A percentile compares a stretch with the other conserved stretches of the same genome.
Evolutionary conservation across 1,284 basidiomycete species (phyloP).

Genomic region (Ceratorhiza oryzae-sativae): DNA sequence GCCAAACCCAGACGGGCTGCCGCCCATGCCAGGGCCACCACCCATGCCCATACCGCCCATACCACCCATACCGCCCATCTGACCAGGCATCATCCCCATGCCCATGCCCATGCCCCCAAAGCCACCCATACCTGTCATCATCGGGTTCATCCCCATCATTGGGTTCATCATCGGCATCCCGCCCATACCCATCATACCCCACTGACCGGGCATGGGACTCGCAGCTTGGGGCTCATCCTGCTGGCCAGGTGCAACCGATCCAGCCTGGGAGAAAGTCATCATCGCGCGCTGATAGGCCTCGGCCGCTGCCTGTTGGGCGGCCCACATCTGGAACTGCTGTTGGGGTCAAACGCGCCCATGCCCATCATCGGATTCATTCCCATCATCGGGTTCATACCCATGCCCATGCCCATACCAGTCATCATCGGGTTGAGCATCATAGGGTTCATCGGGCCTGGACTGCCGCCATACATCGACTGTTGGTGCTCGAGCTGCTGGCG

Average conservation of each 20-base stretch:
- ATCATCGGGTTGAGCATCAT: conserved; percentile 49
- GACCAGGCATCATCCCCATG: conserved; percentile 38
- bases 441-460: conserved; percentile 42
- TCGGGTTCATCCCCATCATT: conserved; percentile 42
- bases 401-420: conserved; percentile 43
- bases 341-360: conserved; percentile 64
- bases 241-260: conserved; percentile 60
- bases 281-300: conserved; percentile 84
- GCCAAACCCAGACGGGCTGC: conserved; percentile 26
- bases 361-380: conserved; percentile 49
- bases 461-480: conserved; percentile 73
- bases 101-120: conserved; percentile 31
- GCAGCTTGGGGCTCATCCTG: conserved; percentile 58
- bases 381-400: conserved; percentile 44
- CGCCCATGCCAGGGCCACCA: neutral
- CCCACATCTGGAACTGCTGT: conserved; percentile 85
- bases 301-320: conserved; percentile 85
- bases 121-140: conserved; percentile 38
- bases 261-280: conserved; percentile 83
- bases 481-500: conserved; percentile 87
- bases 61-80: conserved; percentile 33
- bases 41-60: conserved; percentile 36
- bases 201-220: conserved; percentile 41
- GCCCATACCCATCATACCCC: conserved; percentile 39
- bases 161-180: conserved; percentile 41